phyloP scores from a whole-genome alignment of 768 basidiomycete species.

The Leccinellum albellum region DNA sequence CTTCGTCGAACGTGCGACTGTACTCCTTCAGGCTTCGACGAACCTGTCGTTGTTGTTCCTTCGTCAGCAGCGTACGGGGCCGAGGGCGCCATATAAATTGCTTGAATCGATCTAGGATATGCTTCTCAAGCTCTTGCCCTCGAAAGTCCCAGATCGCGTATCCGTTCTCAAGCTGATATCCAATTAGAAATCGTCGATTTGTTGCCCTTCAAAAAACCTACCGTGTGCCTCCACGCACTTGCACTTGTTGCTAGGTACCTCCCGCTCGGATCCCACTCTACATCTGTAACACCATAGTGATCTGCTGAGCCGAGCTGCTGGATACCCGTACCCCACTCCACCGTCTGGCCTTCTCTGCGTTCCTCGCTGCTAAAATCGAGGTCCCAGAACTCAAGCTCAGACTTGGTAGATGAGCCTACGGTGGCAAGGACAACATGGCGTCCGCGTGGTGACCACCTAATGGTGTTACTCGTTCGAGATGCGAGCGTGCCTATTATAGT shows the following conservation, averaged over 20 bases:
- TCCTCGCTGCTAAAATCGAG: slow-evolving; percentile 80
- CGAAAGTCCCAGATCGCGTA: slow-evolving; percentile 98
- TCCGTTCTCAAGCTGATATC: slow-evolving; percentile 84
- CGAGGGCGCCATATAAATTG: slow-evolving; percentile 98
- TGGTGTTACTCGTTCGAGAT: slow-evolving; percentile 84
- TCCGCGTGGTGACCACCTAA: slow-evolving; percentile 95
- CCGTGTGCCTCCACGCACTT: slow-evolving; percentile 92
- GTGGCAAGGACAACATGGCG: slow-evolving; percentile 95
- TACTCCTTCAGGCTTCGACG: slow-evolving; percentile 89
- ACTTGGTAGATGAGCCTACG: slow-evolving; percentile 91
- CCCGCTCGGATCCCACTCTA: slow-evolving; percentile 98
- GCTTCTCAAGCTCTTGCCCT: slow-evolving; percentile 90
- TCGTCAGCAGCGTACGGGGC: slow-evolving; percentile 80
- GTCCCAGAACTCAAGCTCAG: slow-evolving; percentile 99
- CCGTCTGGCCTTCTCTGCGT: slow-evolving; percentile 41
- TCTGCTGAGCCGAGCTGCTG: slow-evolving; percentile 83
- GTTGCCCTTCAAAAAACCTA: slow-evolving; percentile 36
- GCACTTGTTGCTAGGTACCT: slow-evolving; percentile 91
- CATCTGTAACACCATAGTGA: slow-evolving; percentile 96
- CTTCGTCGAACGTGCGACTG: slow-evolving; percentile 90
- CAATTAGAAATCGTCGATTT: slow-evolving; percentile 7
- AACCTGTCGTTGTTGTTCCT: slow-evolving; percentile 83
- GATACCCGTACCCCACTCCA: slow-evolving; percentile 84
- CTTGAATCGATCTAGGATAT: slow-evolving; percentile 92
- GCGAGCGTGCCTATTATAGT: slow-evolving; percentile 61